Evolutionary conservation across 768 basidiomycete species (phyloP).

Genomic region (Auriculariales sp.): DNA sequence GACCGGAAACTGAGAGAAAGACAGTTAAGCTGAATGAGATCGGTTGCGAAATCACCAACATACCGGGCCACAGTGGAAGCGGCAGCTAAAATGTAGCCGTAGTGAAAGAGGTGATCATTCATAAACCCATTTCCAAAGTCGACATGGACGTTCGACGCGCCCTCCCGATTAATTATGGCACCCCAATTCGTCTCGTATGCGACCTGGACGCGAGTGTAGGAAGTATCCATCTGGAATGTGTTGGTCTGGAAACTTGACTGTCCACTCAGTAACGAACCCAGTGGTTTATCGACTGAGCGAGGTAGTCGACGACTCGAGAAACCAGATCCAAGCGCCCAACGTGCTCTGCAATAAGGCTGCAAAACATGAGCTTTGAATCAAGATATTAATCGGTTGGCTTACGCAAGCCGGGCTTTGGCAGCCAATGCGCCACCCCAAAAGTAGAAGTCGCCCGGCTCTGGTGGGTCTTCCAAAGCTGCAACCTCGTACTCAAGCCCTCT

Average conservation of each 20-base stretch:
- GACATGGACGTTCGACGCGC: constrained; percentile 16
- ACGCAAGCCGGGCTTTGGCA: constrained; percentile 19
- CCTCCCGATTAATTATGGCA: constrained; percentile 20
- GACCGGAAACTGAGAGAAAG: background rate
- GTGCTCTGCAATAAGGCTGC: constrained; percentile 18
- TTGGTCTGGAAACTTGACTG: background rate
- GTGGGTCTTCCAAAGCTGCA: background rate
- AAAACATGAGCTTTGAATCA: background rate
- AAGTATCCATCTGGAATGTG: background rate
- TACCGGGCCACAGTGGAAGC: constrained; percentile 20
- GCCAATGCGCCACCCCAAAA: constrained; percentile 19
- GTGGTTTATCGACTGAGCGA: constrained; percentile 14
- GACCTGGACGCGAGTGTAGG: constrained; percentile 10
- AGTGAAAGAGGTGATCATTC: constrained; percentile 20
- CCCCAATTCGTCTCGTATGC: constrained; percentile 23
- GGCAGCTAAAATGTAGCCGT: constrained; percentile 19
- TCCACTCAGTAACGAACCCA: constrained; percentile 11
- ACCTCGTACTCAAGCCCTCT: constrained; percentile 12
- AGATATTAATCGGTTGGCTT: constrained; percentile 6
- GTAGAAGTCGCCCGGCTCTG: constrained; percentile 17
- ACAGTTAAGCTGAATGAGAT: no score
- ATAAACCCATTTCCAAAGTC: constrained; percentile 21
- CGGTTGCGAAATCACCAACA: constrained; percentile 3
- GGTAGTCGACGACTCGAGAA: constrained; percentile 13
- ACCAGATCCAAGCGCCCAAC: constrained; percentile 20